phyloP scores from a whole-genome alignment of 495 filamentous ascomycete species.

The Achaetomiella virescens region DNA sequence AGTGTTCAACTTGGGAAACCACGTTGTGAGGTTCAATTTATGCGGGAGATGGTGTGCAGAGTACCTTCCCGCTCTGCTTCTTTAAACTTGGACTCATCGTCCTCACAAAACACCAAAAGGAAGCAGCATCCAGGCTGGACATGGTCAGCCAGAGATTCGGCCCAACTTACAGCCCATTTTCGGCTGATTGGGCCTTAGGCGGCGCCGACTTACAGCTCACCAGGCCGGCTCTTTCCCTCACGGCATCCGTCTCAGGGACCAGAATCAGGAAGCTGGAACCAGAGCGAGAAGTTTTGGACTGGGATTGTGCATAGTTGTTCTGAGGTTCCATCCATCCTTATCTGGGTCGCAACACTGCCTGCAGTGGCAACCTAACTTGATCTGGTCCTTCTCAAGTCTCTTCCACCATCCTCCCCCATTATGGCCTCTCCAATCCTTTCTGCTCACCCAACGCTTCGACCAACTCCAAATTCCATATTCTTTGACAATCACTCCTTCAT shows the following conservation, averaged over 20 bases:
- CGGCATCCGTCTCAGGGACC: neutral
- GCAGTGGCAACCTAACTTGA: neutral
- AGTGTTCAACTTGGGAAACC: too few species aligned
- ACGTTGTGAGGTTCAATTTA: too few species aligned
- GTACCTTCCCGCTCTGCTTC: neutral
- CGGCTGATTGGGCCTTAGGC: neutral
- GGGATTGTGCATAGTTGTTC: neutral
- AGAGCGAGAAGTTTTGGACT: too few species aligned
- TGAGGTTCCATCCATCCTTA: too few species aligned
- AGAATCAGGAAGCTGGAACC: neutral
- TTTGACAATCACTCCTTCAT: too few species aligned
- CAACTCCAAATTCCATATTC: too few species aligned
- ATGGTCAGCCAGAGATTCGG: neutral
- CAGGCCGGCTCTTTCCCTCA: conserved; percentile 7
- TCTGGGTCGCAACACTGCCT: neutral
- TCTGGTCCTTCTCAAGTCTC: neutral
- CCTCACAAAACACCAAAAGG: neutral
- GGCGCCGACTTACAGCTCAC: neutral
- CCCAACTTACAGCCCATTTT: neutral
- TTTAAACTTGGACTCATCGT: neutral
- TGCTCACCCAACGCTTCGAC: too few species aligned
- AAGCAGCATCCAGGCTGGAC: neutral
- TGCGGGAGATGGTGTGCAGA: too few species aligned
- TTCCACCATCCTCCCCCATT: neutral
- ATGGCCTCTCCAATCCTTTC: neutral